Percentiles rank a stretch among this genome's conserved stretches.
Conservation (phyloP, 2,329 filamentous ascomycete genomes). For the Pyrenophora teres region DNA sequence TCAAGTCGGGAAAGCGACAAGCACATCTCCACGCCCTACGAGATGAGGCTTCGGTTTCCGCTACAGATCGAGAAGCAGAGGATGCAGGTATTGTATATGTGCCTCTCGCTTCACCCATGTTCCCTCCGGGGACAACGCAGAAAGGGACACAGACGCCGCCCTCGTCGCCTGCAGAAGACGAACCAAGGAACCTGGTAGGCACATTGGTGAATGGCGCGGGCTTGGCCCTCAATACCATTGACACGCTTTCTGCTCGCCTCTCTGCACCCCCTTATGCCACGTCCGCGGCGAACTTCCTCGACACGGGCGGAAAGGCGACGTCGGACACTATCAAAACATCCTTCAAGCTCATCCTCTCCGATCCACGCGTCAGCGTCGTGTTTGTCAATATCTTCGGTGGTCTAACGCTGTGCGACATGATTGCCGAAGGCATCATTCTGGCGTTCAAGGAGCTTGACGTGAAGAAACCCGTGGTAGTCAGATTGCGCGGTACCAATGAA, state of each 20-base stretch:
- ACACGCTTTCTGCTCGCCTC: constrained; percentile 71
- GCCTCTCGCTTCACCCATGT: constrained; percentile 51
- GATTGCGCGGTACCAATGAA: constrained; percentile 77
- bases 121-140: neutral
- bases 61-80: constrained; percentile 66
- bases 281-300: constrained; percentile 75
- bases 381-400: constrained; percentile 76
- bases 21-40: constrained; percentile 63
- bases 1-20: constrained; percentile 65
- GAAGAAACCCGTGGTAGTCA: constrained; percentile 71
- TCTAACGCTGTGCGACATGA: constrained; percentile 78
- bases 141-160: constrained; percentile 10
- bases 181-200: constrained; percentile 67
- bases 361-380: constrained; percentile 72
- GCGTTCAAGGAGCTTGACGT: constrained; percentile 72
- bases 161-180: constrained; percentile 5
- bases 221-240: constrained; percentile 88
- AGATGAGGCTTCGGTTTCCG: constrained; percentile 57
- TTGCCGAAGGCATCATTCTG: constrained; percentile 73
- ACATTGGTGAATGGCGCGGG: constrained; percentile 89
- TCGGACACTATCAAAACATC: constrained; percentile 76
- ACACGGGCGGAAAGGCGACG: constrained; percentile 88
- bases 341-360: constrained; percentile 74
- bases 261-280: constrained; percentile 46
- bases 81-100: constrained; percentile 80